Percentiles rank a stretch among this genome's conserved stretches.
Conservation (phyloP, 75 land plant genomes). For the Sequoiadendron giganteum region DNA sequence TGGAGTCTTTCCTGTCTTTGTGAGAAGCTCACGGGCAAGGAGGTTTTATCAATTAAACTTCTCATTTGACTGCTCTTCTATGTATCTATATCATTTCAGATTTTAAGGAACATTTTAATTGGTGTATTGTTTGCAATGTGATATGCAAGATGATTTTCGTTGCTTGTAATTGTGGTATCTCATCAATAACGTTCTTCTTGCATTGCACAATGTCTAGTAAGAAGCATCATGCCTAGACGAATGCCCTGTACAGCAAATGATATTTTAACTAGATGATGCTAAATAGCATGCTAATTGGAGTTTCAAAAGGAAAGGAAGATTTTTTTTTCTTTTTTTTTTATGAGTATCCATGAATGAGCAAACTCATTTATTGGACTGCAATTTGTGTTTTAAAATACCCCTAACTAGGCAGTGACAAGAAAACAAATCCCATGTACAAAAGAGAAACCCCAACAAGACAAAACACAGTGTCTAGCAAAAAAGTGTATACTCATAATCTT, state of each 20-base stretch:
- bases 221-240: neutral
- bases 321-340: too few relatives aligned
- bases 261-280: neutral
- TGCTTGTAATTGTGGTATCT: neutral
- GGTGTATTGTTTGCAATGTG: neutral
- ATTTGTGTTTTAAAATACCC: neutral
- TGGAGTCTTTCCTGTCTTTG: conserved; percentile 70
- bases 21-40: conserved; percentile 55
- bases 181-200: neutral
- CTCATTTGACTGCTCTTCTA: neutral
- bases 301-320: neutral
- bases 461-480: neutral
- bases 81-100: neutral
- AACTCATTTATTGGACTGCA: neutral
- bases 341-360: neutral
- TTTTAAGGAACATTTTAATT: neutral
- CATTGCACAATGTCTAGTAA: neutral
- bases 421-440: neutral
- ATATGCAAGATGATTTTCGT: neutral
- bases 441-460: neutral
- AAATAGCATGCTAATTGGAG: neutral
- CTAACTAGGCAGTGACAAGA: neutral
- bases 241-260: neutral
- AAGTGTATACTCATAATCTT: too few relatives aligned
- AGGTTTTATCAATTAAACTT: conserved; percentile 26